Percentiles rank a stretch among this genome's conserved stretches.
phyloP scores from a whole-genome alignment of 495 filamentous ascomycete genomes.

The Penicillium dipodomyicola region DNA sequence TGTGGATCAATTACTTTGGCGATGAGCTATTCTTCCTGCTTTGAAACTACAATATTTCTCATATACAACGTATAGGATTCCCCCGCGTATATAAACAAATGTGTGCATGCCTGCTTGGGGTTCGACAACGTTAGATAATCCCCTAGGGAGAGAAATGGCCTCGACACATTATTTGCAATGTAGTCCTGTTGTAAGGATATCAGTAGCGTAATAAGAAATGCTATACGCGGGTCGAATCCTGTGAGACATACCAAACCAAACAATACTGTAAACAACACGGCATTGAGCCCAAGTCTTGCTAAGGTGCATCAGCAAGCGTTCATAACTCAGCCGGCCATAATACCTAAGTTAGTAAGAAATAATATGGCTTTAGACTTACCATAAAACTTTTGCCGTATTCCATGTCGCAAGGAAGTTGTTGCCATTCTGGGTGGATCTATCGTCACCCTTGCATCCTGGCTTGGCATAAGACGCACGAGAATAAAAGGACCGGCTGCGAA shows the following conservation, averaged over 20 bases:
- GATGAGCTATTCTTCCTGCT: too few relatives aligned
- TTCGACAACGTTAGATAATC: too few relatives aligned
- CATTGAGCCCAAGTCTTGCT: background rate
- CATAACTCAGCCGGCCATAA: background rate
- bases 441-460: background rate
- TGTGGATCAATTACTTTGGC: background rate
- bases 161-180: background rate
- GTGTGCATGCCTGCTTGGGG: too few relatives aligned
- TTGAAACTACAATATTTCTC: too few relatives aligned
- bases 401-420: background rate
- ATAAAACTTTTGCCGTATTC: background rate
- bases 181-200: background rate
- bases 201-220: background rate
- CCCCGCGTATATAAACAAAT: too few relatives aligned
- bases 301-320: background rate
- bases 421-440: conserved; percentile 8
- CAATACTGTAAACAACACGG: background rate
- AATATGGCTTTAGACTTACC: background rate
- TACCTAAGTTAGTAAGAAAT: background rate
- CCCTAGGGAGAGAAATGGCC: too few relatives aligned
- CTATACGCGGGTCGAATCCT: background rate
- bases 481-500: background rate
- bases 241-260: background rate
- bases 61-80: too few relatives aligned
- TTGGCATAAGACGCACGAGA: background rate